Base-by-base conservation (phyloP, 1,139 yeast species). In the Geotrichum bryndzae region DNA sequence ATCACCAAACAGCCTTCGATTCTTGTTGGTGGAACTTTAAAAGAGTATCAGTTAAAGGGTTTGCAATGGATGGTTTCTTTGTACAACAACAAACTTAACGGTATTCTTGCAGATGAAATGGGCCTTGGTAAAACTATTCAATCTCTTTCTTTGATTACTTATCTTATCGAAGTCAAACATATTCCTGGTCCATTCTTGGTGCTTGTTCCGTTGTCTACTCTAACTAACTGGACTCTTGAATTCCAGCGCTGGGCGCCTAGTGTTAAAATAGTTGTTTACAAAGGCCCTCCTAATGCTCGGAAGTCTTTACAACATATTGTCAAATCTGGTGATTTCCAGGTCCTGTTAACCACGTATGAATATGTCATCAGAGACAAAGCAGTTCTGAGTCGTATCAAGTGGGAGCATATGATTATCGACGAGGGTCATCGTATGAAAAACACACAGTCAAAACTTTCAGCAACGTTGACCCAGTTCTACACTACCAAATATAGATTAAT, bases 361-460 rank as follows among this genome's bases (percentile, higher is more conserved):
- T 78, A 78, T 74, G 87, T 94, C 69, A 94, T 94, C 72, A 88
- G 90, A 72, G 99, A 94, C 73, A 85, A 95, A 66, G 86, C 96
- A 1, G 74, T 92, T 51, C 78, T 94, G 66, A 79, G 88, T 23
- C 87, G 89, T 72, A 82, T 89, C 69, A 84, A 84, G 68, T 94
- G 96, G 92, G 86, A 88, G 53, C 98, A 94, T 74, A 92, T 94
- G 98, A 92, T 94, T 69, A 94, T 94, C 67, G 99, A 94, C 79
- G 99, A 94, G 79, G 99, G 99, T 77, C 99, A 94, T 74, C 86
- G 99, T 76, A 90, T 94, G 98, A 94, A 94, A 76, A 94, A 94
- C 74, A 81, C 97, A 0, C 85, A 87, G 67, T 90, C 97, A 13
- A 94, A 94, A 72, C 79, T 94, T 65, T 89, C 96, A 1, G 82